Evolutionary conservation across 192 early-diverging fungal species (phyloP), one percentile per base, ranked within the genome.

Genomic region (Entomortierella parvispora): DNA sequence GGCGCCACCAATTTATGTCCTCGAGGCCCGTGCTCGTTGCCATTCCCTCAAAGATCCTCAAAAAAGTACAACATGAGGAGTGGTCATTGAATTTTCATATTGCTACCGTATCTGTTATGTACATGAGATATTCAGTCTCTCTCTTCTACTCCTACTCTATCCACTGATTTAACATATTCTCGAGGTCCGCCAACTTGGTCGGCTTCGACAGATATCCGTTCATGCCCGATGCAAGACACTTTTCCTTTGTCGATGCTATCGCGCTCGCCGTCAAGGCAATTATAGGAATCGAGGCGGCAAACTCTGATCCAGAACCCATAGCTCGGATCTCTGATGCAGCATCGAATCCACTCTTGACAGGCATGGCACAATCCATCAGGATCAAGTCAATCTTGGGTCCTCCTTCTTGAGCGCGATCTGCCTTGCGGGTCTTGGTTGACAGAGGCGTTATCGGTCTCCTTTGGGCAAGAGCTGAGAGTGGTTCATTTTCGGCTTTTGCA

Each of bases 181-280:
- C 70, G n/a, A 82, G 62, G 33, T 80, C 66, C 14, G 62, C 59
- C 25, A 82, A 48, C 37, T 82, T 83, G 11, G 82, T 79, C 29
- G 84, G 84, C 57, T 85, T 85, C 37, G 79, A 79, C 48, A 86
- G 46, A 46, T 72, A 80, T 48, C 79, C 80, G 68, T 76, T 83
- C 84, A 86, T 86, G 4, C 84, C 84, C 0, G 65, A 22, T 5
- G 81, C 71, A 32, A 86, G 43, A 23, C 86, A 86, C 46, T 77
- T 81, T 18, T 83, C 68, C 32, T 79, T 62, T 2, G 87, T 81
- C 44, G 82, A 86, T 14, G 65, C 60, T 10, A 86, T 67, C 1
- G 88, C 88, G 57, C 85, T 87, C 5, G 86, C 88, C 7, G 88
- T 87, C 25, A 89, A 68, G 1, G 86, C 88, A 65, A 89, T 83